Base-by-base conservation (phyloP, 139 green algal species). In the Coccomyxa sp. region DNA sequence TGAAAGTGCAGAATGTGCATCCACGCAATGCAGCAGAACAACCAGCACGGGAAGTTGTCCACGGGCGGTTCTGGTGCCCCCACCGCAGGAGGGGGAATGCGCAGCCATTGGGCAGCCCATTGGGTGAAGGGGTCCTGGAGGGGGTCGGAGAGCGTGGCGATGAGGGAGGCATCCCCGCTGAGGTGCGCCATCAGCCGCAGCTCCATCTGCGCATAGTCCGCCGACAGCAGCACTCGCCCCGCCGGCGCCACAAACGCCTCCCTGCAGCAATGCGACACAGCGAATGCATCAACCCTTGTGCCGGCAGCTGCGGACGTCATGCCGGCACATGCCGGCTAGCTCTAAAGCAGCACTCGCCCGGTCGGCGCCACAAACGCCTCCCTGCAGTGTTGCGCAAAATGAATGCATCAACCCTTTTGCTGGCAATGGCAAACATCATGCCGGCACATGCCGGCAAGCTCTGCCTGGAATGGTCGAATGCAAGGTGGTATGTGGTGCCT, bases 151-250 rank as follows among this genome's bases (percentile, higher is more conserved):
- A 98, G 82, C 74, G 93, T 76, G 4, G 30, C 77, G 28, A 87
- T 77, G 85, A 98, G 89, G 32, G 60, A 83, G 0, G 38, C 45
- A 74, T 98, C 95, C 0, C 84, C 77, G 1, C 85, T 91, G 67
- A 98, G 94, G 88, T 98, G 95, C 27, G 95, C 95, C 92, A 98
- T 96, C 21, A 98, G 76, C 18, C 95, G 90, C 79, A 98, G 83
- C 93, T 98, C 95, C 14, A 98, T 81, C 90, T 95, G 92, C 63
- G 88, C 88, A 86, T 97, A 98, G 82, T 98, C 95, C 14, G 94
- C 94, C 0, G 90, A 83, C 32, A 87, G 76, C 77, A 92, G 81
- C 17, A 90, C 68, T 28, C 38, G 78, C 38, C 88, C 88, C 0
- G 77, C 76, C 15, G 85, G 75, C 1, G 86, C 89, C 67, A 89